A percentile compares a stretch with the other conserved stretches of the same genome.
phyloP scores from a whole-genome alignment of 2,329 filamentous ascomycete genomes.

The Polytolypa hystricis region DNA sequence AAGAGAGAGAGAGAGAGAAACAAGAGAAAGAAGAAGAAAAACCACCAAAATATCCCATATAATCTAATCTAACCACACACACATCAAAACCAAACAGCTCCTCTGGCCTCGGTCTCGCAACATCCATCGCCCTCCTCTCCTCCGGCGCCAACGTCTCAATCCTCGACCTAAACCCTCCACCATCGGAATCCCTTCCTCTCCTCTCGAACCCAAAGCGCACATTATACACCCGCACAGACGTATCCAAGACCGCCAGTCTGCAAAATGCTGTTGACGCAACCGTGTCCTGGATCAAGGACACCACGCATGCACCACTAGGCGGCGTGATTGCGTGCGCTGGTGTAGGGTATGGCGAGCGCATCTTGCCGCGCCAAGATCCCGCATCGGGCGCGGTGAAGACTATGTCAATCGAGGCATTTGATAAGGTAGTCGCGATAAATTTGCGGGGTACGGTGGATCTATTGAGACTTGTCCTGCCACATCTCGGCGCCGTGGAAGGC shows the following conservation, averaged over 20 bases:
- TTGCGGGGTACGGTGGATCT: constrained; percentile 18
- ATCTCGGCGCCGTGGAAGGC: constrained; percentile 13
- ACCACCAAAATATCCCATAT: too few relatives aligned
- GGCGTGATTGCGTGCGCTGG: constrained; percentile 15
- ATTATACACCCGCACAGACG: constrained; percentile 17
- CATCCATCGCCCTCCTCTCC: constrained; percentile 12
- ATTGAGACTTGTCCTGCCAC: constrained; percentile 15
- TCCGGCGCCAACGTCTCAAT: constrained; percentile 17
- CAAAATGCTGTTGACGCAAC: constrained; percentile 13
- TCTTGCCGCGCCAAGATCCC: constrained; percentile 11
- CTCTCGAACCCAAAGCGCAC: constrained; percentile 15
- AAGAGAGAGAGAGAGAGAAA: too few relatives aligned
- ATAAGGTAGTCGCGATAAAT: constrained; percentile 39
- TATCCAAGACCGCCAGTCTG: constrained; percentile 15
- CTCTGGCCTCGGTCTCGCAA: constrained; percentile 17
- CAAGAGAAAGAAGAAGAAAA: too few relatives aligned
- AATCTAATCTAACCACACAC: not conserved
- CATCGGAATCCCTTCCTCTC: constrained; percentile 6
- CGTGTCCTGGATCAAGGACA: constrained; percentile 12
- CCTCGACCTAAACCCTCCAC: constrained; percentile 17
- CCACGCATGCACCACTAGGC: constrained; percentile 12
- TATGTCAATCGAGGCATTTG: constrained; percentile 48
- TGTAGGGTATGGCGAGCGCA: constrained; percentile 14
- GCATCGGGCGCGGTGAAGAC: constrained; percentile 12
- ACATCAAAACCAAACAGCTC: constrained; percentile 2